phyloP scores from a whole-genome alignment of 305 asterid species.

The Lippia alba region DNA sequence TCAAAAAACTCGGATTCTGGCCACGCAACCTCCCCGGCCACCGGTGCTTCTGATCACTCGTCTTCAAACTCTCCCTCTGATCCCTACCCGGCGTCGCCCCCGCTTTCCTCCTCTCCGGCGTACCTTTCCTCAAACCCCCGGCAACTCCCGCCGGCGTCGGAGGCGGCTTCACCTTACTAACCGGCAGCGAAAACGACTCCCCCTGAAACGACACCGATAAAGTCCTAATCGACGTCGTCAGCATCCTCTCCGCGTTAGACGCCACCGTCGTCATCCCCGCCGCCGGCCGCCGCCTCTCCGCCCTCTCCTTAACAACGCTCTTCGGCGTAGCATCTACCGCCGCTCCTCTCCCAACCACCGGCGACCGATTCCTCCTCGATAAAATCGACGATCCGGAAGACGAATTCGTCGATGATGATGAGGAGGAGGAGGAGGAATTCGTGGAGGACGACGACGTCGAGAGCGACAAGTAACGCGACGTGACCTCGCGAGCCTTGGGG shows the following conservation, averaged over 20 bases:
- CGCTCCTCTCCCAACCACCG: slow-evolving; percentile 41
- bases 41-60: slow-evolving; percentile 47
- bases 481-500: slow-evolving; percentile 52
- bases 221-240: slow-evolving; percentile 54
- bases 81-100: slow-evolving; percentile 45
- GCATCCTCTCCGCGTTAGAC: slow-evolving; percentile 49
- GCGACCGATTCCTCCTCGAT: slow-evolving; percentile 48
- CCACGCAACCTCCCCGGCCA: slow-evolving; percentile 68
- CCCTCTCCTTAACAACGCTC: slow-evolving; percentile 36
- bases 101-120: slow-evolving; percentile 54
- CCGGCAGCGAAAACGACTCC: slow-evolving; percentile 46
- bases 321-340: slow-evolving; percentile 25
- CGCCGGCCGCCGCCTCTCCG: slow-evolving; percentile 56
- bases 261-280: background rate
- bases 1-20: slow-evolving; percentile 43
- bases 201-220: slow-evolving; percentile 71
- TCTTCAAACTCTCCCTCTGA: slow-evolving; percentile 35
- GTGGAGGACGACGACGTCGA: slow-evolving; percentile 49
- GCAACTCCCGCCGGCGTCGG: slow-evolving; percentile 5
- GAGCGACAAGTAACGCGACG: slow-evolving; percentile 51
- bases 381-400: slow-evolving; percentile 39
- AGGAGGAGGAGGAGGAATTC: too few relatives aligned
- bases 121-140: slow-evolving; percentile 42
- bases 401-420: slow-evolving; percentile 33
- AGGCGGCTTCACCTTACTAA: slow-evolving; percentile 39